Evolutionary conservation across 2,329 filamentous ascomycete species (phyloP), one percentile per base, ranked within the genome.

Genomic region (Graphium sp.): DNA sequence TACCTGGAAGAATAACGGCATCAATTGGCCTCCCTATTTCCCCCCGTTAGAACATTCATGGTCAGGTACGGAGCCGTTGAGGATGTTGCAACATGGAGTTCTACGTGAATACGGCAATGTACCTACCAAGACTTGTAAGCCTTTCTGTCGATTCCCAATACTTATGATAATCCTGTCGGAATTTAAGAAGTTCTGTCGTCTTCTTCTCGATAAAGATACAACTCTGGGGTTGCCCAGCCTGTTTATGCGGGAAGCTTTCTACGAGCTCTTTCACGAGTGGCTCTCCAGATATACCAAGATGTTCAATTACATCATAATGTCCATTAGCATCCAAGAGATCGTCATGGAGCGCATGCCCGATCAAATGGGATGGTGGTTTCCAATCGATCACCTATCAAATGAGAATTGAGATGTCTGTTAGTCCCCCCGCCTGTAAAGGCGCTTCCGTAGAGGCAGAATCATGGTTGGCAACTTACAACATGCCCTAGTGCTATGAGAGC

Each of bases 331-430:
- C 24, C 18, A 30, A 14, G 18, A 30, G n/a, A 17, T 19, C 13
- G 16, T 23, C 21, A 20, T 30, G 15, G 18, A 20, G 12, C 18
- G 13, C 21, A 24, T 30, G 28, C 12, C 23, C 12, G 8, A 24
- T 23, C 13, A 5, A 9, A 18, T 30, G 28, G 15, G 13, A 18
- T n/a, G 28, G 28, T 6, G 28, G 28, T 11, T 24, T 10, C 28
- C 28, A 30, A 7, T 30, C 20, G n/a, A 30, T 17, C 10, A 18
- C 14, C 28, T 30, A n/a, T n/a, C n/a, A n/a, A n/a, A n/a, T n/a
- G n/a, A n/a, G 18, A 17, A 21, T 13, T 23, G 7, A 6, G 17
- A 18, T 3, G 17, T 16, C 13, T 7, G 16, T 10, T 27, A n/a
- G 15, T 20, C 10, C n/a, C 25, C 11, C 10, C 10, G 11, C 14